Conservation (phyloP, 805 yeast genomes). For the Saccharomycopsis guyanensis region DNA sequence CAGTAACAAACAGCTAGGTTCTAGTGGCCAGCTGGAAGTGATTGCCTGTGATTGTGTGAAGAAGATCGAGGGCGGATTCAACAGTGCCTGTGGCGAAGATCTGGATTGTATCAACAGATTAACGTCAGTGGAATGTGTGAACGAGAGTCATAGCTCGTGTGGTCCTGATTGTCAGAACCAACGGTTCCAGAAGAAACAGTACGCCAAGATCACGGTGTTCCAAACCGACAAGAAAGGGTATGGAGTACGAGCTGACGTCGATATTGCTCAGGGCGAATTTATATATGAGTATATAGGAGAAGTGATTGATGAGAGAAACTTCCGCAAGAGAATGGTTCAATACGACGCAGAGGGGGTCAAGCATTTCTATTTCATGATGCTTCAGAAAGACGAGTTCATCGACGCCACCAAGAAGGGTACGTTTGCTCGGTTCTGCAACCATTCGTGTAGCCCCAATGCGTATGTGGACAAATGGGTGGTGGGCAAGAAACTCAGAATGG, state of each 20-base stretch:
- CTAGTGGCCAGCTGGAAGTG: slow-evolving; percentile 65
- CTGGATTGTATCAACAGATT: slow-evolving; percentile 88
- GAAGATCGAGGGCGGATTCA: slow-evolving; percentile 35
- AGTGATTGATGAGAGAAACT: slow-evolving; percentile 75
- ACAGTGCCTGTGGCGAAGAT: slow-evolving; percentile 72
- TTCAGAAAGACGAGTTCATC: slow-evolving; percentile 84
- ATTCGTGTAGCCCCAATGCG: slow-evolving; percentile 92
- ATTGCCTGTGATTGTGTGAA: slow-evolving; percentile 88
- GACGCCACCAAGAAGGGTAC: slow-evolving; percentile 91
- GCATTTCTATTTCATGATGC: slow-evolving; percentile 95
- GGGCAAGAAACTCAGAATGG: slow-evolving; percentile 84
- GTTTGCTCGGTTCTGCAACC: slow-evolving; percentile 87
- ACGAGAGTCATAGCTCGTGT: slow-evolving; percentile 55
- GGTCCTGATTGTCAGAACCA: slow-evolving; percentile 80
- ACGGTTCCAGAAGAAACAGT: slow-evolving; percentile 71
- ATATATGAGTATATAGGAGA: slow-evolving; percentile 93
- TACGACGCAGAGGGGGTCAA: slow-evolving; percentile 63
- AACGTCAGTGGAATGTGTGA: slow-evolving; percentile 86
- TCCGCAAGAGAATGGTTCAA: slow-evolving; percentile 62
- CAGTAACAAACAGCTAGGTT: slow-evolving; percentile 53
- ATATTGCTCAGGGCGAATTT: slow-evolving; percentile 56
- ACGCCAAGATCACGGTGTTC: slow-evolving; percentile 74
- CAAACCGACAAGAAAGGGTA: slow-evolving; percentile 81
- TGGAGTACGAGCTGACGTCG: slow-evolving; percentile 69
- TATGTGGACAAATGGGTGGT: slow-evolving; percentile 97